Conservation (phyloP, 108 stramenopile genomes). For the Discostella pseudostelligera region DNA sequence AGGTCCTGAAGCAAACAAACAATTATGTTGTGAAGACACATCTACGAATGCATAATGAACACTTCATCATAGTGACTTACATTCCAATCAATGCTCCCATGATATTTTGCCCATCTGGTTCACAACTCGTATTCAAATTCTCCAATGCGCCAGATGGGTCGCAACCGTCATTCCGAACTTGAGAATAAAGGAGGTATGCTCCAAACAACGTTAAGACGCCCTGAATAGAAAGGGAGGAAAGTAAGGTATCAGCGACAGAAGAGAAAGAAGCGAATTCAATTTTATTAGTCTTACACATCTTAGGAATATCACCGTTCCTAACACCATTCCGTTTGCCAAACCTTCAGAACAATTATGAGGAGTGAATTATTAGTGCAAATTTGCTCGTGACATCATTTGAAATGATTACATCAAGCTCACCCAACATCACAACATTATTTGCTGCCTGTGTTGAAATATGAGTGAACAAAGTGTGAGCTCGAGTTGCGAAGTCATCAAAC, state of each 20-base stretch:
- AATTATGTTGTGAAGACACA: too few relatives aligned
- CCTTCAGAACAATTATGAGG: too few relatives aligned
- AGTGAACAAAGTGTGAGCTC: too few relatives aligned
- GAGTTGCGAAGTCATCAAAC: constrained; percentile 20
- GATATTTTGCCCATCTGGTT: constrained; percentile 37
- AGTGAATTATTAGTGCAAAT: too few relatives aligned
- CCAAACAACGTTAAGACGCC: constrained; percentile 56
- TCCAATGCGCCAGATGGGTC: constrained; percentile 47
- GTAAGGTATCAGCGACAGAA: too few relatives aligned
- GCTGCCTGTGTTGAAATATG: too few relatives aligned
- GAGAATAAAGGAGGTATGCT: constrained; percentile 43
- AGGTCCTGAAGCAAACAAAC: constrained; percentile 10
- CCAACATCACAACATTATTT: constrained; percentile 7
- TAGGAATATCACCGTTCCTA: constrained; percentile 45
- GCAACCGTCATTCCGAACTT: constrained; percentile 53
- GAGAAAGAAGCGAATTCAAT: too few relatives aligned
- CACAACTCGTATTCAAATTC: constrained; percentile 21
- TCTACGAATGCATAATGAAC: too few relatives aligned
- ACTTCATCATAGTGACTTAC: too few relatives aligned
- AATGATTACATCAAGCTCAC: too few relatives aligned
- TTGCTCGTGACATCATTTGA: too few relatives aligned
- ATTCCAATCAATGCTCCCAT: constrained; percentile 59
- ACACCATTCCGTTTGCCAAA: constrained; percentile 24
- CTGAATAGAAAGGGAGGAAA: constrained; percentile 22
- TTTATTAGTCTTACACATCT: too few relatives aligned